Conservation (phyloP, 129 eudicot species). For the Kitagawia praeruptora region DNA sequence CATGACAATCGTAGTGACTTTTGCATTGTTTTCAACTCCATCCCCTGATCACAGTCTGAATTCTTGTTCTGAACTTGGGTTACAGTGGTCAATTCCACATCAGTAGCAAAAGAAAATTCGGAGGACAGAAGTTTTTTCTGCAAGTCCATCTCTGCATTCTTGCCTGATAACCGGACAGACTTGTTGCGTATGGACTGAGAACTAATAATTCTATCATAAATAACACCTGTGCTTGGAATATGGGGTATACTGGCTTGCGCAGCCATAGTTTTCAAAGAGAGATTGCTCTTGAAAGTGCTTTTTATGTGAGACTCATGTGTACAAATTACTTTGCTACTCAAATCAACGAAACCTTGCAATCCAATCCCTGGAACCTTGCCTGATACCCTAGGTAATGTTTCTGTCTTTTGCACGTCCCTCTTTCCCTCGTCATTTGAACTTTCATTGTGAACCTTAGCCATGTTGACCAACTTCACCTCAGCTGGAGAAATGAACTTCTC, state of each 20-base stretch:
- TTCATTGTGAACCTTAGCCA: neutral
- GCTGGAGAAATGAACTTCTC: neutral
- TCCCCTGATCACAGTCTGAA: conserved; percentile 5
- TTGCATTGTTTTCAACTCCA: conserved; percentile 11
- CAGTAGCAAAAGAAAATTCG: neutral
- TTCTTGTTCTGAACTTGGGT: conserved; percentile 23
- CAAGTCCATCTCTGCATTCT: conserved; percentile 1
- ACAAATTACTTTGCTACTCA: neutral
- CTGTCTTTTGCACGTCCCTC: neutral
- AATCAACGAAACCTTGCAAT: neutral
- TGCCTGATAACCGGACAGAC: neutral
- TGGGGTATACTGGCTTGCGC: neutral
- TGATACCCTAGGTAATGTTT: neutral
- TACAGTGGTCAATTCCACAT: neutral
- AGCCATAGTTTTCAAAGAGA: neutral
- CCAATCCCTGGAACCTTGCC: neutral
- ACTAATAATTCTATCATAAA: neutral
- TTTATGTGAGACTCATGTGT: neutral
- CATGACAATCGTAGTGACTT: conserved; percentile 25
- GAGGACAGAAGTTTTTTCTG: neutral
- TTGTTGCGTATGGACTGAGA: neutral
- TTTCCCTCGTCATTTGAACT: neutral
- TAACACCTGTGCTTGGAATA: conserved; percentile 9
- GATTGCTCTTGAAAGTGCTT: neutral
- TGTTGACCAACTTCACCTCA: neutral